Evolutionary conservation across 306 rosid genomes (phyloP).

Genomic region (Fragaria nilgerrensis): DNA sequence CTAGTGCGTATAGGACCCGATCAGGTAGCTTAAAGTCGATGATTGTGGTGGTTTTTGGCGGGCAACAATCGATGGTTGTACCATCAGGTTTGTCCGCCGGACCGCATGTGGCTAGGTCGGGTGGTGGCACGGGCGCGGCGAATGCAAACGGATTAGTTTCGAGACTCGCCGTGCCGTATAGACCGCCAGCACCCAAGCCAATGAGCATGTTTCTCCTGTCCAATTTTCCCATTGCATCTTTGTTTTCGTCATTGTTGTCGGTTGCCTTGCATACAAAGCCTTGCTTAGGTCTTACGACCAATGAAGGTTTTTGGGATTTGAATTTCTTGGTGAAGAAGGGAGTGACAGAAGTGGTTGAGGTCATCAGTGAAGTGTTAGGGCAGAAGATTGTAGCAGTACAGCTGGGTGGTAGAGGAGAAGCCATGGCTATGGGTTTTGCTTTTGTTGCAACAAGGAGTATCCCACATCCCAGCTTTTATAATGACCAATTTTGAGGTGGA

Average conservation of each 20-base stretch:
- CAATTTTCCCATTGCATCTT: neutral
- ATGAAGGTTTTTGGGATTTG: neutral
- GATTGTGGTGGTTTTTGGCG: slow-evolving; percentile 42
- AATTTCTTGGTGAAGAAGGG: neutral
- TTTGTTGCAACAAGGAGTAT: neutral
- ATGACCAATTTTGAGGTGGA: neutral
- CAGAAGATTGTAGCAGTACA: neutral
- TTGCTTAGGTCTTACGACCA: neutral
- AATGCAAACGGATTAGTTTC: slow-evolving; percentile 40
- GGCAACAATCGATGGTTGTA: slow-evolving; percentile 53
- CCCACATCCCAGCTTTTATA: neutral
- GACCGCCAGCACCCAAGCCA: slow-evolving; percentile 48
- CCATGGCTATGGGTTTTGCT: neutral
- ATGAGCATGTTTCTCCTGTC: slow-evolving; percentile 32
- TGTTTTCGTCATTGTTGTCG: neutral
- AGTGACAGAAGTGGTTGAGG: neutral
- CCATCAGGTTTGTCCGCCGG: slow-evolving; percentile 42
- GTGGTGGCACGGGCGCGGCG: slow-evolving; percentile 50
- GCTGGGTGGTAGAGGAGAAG: neutral
- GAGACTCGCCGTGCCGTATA: slow-evolving; percentile 47
- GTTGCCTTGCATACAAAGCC: slow-evolving; percentile 5
- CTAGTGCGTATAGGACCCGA: slow-evolving; percentile 31
- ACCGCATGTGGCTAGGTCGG: slow-evolving; percentile 46
- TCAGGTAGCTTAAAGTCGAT: slow-evolving; percentile 40
- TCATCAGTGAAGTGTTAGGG: neutral